Evolutionary conservation across 257 asterid species (phyloP).

Genomic region (Primulina eburnea): DNA sequence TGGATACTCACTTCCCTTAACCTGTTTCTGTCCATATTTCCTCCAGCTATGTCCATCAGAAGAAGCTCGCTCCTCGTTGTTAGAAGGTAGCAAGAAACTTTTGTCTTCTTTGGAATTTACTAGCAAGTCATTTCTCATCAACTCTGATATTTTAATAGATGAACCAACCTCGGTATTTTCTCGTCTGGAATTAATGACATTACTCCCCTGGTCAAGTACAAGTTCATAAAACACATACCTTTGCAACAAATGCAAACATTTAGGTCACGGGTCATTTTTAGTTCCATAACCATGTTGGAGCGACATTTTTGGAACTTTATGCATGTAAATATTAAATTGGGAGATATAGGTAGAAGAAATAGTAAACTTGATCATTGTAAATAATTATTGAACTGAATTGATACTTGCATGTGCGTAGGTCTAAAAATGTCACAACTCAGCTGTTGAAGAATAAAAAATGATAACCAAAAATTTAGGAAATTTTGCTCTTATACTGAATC

Average conservation of each 20-base stretch:
- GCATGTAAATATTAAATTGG: not conserved
- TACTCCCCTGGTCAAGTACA: slow-evolving; percentile 33
- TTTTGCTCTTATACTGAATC: not conserved
- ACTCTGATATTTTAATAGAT: slow-evolving; percentile 24
- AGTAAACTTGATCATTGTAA: no score
- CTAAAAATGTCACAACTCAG: no score
- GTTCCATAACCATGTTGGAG: not conserved
- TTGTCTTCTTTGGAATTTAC: slow-evolving; percentile 38
- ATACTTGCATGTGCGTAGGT: not conserved
- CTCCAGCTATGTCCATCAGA: slow-evolving; percentile 85
- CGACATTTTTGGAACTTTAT: not conserved
- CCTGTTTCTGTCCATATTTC: slow-evolving; percentile 90
- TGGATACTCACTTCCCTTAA: slow-evolving; percentile 78
- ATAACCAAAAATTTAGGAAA: not conserved
- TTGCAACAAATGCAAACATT: not conserved
- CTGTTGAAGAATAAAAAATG: no score
- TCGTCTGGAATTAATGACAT: slow-evolving; percentile 23
- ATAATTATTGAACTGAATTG: no score
- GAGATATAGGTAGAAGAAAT: not conserved
- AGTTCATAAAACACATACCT: slow-evolving; percentile 15
- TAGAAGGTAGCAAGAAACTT: slow-evolving; percentile 26
- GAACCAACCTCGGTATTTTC: slow-evolving; percentile 31
- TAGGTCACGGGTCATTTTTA: not conserved
- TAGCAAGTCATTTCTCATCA: slow-evolving; percentile 18
- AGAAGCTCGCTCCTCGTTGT: slow-evolving; percentile 39